Base-by-base conservation (phyloP, 2,329 filamentous ascomycete genomes). In the Ascochyta koolunga region DNA sequence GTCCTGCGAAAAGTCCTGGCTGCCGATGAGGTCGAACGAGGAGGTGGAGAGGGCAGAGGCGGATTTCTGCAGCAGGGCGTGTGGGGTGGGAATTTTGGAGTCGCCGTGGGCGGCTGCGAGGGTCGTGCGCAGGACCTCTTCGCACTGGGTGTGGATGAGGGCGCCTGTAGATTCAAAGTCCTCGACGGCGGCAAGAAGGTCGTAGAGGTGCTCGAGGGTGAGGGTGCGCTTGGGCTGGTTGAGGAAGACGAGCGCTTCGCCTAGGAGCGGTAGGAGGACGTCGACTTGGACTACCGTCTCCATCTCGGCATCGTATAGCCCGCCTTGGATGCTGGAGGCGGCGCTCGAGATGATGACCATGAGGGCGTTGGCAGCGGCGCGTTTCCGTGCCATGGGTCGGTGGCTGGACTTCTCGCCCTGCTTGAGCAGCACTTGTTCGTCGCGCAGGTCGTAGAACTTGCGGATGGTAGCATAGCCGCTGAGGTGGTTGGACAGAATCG, bases 391-490 rank as follows among this genome's bases (percentile, higher is more conserved):
- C 19, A 87, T 77, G 0, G 86, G 82, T 53, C 79, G 76, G 55
- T 82, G 76, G 19, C 71, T 75, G 5, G 79, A 75, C 42, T 75
- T 78, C 48, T 65, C 50, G 42, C 62, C 64, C 5, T 74, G 64
- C 21, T 76, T 69, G 9, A 75, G 58, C 5, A 73, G 59, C 4
- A 81, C 59, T n/a, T 82, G 80, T 65, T 86, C 83, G 68, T 98
- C 93, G 42, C 93, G 86, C n/a, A 93, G 83, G 58, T 93, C 89
- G 74, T 96, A 98, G 78, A 93, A 97, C 62, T 88, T 89, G 31
- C 93, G 89, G 18, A 98, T 80, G 0, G 92, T 96, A 19, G 93
- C 93, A 68, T 98, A 98, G 19, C 93, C 93, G 71, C 90, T 95
- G 9, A 97, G 86, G 76, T 93, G 89, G 57, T 89, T 89, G 40